A percentile compares a stretch with the other conserved stretches of the same genome.
These are phyloP conservation scores for Kwoniella heveanensis DNA, from an alignment of 768 basidiomycete species.

Conservation along the genomic window DNA sequence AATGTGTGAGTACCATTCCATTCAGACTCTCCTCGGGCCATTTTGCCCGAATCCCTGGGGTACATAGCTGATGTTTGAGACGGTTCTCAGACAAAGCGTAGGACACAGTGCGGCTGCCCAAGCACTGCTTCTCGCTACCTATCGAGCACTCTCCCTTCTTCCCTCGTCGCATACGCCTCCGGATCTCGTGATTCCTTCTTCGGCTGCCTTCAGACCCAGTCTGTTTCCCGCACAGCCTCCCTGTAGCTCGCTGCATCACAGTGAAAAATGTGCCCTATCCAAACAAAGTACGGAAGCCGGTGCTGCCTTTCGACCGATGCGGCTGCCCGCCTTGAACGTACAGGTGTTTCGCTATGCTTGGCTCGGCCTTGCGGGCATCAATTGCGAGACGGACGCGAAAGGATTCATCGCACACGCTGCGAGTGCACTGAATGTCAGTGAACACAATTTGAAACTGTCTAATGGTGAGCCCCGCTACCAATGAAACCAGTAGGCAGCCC, in stretches of 20 bases:
- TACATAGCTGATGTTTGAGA: not conserved
- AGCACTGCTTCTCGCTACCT: conserved; percentile 41
- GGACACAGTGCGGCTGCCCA: conserved; percentile 35
- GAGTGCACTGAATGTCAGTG: conserved; percentile 23
- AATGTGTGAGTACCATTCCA: conserved; percentile 47
- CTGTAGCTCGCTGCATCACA: not conserved
- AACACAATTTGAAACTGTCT: conserved; percentile 37
- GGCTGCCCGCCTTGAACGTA: conserved; percentile 26
- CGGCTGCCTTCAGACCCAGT: not conserved
- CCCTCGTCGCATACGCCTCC: conserved; percentile 27
- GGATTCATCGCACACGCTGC: conserved; percentile 32
- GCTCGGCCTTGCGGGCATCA: conserved; percentile 51
- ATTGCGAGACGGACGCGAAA: conserved; percentile 23
- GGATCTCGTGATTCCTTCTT: conserved; percentile 7
- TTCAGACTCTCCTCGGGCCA: too few species aligned
- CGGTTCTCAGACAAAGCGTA: conserved; percentile 38
- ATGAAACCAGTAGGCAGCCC: not conserved
- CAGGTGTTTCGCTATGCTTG: conserved; percentile 44
- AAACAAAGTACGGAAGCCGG: conserved; percentile 7
- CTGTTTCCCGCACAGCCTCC: conserved; percentile 14
- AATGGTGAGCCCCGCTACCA: conserved; percentile 41
- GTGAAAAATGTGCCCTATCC: too few species aligned
- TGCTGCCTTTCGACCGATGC: conserved; percentile 7
- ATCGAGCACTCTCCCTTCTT: conserved; percentile 40
- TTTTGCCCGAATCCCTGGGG: not conserved